Conservation (phyloP, 805 yeast genomes). For the Lipomyces oligophaga region DNA sequence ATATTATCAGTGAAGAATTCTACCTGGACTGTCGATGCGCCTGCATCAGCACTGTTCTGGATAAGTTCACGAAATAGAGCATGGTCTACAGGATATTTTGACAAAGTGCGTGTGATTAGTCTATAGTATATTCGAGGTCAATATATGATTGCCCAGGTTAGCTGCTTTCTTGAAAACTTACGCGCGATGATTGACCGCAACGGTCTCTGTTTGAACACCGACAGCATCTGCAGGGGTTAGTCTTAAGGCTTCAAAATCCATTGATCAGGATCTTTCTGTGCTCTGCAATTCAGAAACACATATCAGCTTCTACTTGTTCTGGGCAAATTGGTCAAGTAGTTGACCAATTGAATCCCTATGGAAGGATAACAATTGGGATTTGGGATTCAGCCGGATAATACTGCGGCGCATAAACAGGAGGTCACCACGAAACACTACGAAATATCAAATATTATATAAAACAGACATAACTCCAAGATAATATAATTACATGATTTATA, state of each 20-base stretch:
- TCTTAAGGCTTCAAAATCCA: conserved; percentile 23
- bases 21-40: conserved; percentile 37
- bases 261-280: too few species aligned
- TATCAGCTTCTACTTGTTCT: too few species aligned
- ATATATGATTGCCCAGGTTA: background rate
- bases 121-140: conserved; percentile 12
- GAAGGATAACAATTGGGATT: too few species aligned
- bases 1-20: conserved; percentile 31
- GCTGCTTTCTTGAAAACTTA: conserved; percentile 17
- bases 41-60: conserved; percentile 44
- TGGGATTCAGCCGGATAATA: too few species aligned
- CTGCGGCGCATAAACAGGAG: too few species aligned
- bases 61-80: conserved; percentile 42
- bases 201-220: conserved; percentile 31
- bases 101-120: conserved; percentile 41
- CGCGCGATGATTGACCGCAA: conserved; percentile 42
- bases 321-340: too few species aligned
- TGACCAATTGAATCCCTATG: too few species aligned
- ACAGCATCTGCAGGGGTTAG: conserved; percentile 11
- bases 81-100: conserved; percentile 44
- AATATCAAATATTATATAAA: too few species aligned
- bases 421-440: too few species aligned
- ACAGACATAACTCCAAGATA: too few species aligned
- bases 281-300: background rate
- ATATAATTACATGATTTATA: too few species aligned